phyloP scores from a whole-genome alignment of 2,329 filamentous ascomycete species.

The Diplocarpon mali region DNA sequence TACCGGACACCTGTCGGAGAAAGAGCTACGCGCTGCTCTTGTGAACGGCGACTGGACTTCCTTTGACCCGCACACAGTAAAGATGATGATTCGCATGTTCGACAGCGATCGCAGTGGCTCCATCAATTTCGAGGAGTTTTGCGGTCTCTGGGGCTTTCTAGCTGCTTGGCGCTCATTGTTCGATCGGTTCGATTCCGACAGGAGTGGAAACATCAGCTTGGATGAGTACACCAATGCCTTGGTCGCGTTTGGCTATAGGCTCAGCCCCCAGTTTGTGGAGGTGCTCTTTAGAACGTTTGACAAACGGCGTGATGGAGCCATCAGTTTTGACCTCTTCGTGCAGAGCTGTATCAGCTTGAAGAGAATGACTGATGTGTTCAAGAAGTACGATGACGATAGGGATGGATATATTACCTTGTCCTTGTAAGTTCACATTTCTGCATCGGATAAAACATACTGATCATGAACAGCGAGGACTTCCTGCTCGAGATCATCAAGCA shows the following conservation, averaged over 20 bases:
- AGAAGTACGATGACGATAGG: constrained; percentile 94
- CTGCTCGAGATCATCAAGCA: constrained; percentile 26
- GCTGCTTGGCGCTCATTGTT: constrained; percentile 91
- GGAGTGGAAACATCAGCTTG: constrained; percentile 74
- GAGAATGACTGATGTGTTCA: constrained; percentile 98
- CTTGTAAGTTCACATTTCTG: constrained; percentile 34
- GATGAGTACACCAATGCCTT: constrained; percentile 84
- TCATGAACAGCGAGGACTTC: constrained; percentile 24
- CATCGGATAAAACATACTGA: background rate
- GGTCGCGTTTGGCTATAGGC: constrained; percentile 83
- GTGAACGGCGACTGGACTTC: constrained; percentile 94
- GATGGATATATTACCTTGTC: constrained; percentile 84
- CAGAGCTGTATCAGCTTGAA: constrained; percentile 95
- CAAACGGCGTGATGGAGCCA: constrained; percentile 56
- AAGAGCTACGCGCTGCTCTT: constrained; percentile 77
- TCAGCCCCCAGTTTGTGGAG: constrained; percentile 73
- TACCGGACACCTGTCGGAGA: constrained; percentile 73
- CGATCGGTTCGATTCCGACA: constrained; percentile 86
- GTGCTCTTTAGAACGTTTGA: constrained; percentile 85
- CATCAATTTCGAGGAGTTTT: constrained; percentile 93
- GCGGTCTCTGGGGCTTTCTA: constrained; percentile 90
- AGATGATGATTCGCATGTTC: constrained; percentile 99
- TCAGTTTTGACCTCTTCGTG: constrained; percentile 94
- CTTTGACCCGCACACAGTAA: constrained; percentile 87
- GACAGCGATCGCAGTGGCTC: constrained; percentile 81